These are phyloP conservation scores for Aspergillus bertholletiae DNA, from an alignment of 495 filamentous ascomycete genomes.

Conservation along the genomic window DNA sequence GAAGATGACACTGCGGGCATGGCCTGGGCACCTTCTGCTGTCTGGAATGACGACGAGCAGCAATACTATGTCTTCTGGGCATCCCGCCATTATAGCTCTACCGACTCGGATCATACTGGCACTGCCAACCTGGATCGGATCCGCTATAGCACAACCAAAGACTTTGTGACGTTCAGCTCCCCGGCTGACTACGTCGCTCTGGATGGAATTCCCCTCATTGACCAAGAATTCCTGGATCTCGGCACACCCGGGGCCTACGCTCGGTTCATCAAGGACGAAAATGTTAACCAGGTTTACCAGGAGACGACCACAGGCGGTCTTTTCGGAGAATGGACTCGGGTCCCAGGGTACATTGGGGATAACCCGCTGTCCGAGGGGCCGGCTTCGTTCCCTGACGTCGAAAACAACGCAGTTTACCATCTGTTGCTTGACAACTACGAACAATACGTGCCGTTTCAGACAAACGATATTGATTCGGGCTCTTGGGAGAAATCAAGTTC, in stretches of 20 bases:
- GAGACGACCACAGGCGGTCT: conserved; percentile 6
- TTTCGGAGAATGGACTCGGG: conserved; percentile 7
- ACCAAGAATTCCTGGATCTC: conserved; percentile 10
- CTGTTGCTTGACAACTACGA: conserved; percentile 10
- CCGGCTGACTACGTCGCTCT: conserved; percentile 9
- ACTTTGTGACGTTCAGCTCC: conserved; percentile 5
- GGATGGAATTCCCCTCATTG: conserved; percentile 7
- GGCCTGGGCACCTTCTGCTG: conserved; percentile 7
- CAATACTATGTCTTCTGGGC: conserved; percentile 12
- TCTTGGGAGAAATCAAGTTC: background rate
- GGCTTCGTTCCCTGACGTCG: conserved; percentile 5
- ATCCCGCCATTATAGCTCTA: background rate
- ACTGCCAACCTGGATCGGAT: conserved; percentile 6
- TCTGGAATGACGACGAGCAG: conserved; percentile 5
- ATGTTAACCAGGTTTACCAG: conserved; percentile 6
- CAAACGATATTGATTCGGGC: background rate
- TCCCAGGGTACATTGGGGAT: background rate
- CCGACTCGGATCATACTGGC: background rate
- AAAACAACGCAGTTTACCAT: background rate
- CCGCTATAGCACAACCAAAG: conserved; percentile 8
- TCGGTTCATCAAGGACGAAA: conserved; percentile 9
- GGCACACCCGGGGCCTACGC: background rate
- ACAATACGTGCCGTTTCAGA: conserved; percentile 11
- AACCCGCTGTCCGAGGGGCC: conserved; percentile 8
- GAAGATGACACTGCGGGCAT: conserved; percentile 7